These are phyloP conservation scores for Xylariales sp. DNA, from an alignment of 2,329 filamentous ascomycete species.

Conservation along the genomic window DNA sequence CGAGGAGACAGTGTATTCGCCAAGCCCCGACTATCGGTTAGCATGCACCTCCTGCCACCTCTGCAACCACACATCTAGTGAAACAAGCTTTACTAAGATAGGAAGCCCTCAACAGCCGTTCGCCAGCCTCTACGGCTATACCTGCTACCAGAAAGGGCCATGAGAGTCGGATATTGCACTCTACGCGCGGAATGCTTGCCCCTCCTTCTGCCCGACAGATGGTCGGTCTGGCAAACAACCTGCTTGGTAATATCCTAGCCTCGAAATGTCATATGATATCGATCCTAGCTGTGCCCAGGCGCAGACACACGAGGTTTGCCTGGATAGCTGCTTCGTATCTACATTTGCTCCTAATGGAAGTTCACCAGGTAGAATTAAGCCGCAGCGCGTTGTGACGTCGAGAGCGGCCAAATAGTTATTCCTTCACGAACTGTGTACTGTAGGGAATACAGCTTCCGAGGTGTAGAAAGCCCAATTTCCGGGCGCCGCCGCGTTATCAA, in stretches of 20 bases:
- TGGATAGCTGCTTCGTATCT: slow-evolving; percentile 22
- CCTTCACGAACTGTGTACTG: slow-evolving; percentile 13
- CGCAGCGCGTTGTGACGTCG: slow-evolving; percentile 9
- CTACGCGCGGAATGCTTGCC: slow-evolving; percentile 12
- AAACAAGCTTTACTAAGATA: slow-evolving; percentile 13
- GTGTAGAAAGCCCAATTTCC: slow-evolving; percentile 2
- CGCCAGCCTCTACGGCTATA: background rate
- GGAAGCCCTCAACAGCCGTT: slow-evolving; percentile 2
- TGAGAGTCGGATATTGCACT: background rate
- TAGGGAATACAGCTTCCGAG: background rate
- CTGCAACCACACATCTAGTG: slow-evolving; percentile 19
- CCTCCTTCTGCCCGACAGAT: slow-evolving; percentile 4
- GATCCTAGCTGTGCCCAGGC: slow-evolving; percentile 11
- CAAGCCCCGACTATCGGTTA: slow-evolving; percentile 17
- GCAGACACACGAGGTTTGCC: slow-evolving; percentile 5
- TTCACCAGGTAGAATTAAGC: slow-evolving; percentile 4
- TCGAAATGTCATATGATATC: background rate
- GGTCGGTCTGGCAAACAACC: background rate
- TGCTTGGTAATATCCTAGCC: background rate
- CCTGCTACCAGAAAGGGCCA: background rate
- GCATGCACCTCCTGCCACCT: background rate
- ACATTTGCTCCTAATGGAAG: slow-evolving; percentile 24
- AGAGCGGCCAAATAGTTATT: slow-evolving; percentile 7
- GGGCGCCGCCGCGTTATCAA: slow-evolving; percentile 17
- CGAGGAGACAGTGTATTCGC: slow-evolving; percentile 7